These are phyloP conservation scores for Dittrichia graveolens DNA, from an alignment of 129 eudicot species.

Conservation along the genomic window DNA sequence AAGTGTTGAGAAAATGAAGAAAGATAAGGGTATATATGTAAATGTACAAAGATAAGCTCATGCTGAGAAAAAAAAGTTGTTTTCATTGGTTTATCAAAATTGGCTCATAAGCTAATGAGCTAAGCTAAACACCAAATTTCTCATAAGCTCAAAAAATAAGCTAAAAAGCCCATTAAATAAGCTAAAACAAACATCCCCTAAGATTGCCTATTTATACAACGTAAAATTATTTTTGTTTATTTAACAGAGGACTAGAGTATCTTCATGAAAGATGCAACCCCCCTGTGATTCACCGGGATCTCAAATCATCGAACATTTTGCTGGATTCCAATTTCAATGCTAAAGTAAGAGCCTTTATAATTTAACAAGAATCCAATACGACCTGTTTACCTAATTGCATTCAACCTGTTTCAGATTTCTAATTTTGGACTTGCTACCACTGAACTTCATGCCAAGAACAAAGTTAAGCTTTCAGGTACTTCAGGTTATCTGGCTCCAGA, in stretches of 20 bases:
- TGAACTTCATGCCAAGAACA: constrained; percentile 56
- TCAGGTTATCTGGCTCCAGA: constrained; percentile 93
- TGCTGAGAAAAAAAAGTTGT: no score
- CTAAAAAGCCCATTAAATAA: no score
- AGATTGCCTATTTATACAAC: not conserved
- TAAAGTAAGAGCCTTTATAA: constrained; percentile 53
- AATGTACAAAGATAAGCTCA: no score
- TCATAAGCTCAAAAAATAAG: no score
- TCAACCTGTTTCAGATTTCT: constrained; percentile 60
- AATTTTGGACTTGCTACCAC: constrained; percentile 82
- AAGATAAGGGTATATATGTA: no score
- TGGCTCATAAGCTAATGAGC: no score
- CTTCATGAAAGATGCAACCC: constrained; percentile 94
- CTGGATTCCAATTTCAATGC: constrained; percentile 91
- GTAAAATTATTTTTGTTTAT: not conserved
- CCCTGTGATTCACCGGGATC: constrained; percentile 84
- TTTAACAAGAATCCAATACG: constrained; percentile 3
- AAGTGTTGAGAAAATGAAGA: no score
- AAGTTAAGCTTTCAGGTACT: constrained; percentile 71
- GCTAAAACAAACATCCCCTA: no score
- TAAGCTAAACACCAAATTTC: no score
- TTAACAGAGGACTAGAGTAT: constrained; percentile 80
- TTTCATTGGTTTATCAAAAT: no score
- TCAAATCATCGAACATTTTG: constrained; percentile 86
- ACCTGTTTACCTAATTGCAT: constrained; percentile 19